Percentiles rank a stretch among this genome's conserved stretches.
Conservation (phyloP, 2,329 filamentous ascomycete genomes). For the Aspergillus viridinutans region DNA sequence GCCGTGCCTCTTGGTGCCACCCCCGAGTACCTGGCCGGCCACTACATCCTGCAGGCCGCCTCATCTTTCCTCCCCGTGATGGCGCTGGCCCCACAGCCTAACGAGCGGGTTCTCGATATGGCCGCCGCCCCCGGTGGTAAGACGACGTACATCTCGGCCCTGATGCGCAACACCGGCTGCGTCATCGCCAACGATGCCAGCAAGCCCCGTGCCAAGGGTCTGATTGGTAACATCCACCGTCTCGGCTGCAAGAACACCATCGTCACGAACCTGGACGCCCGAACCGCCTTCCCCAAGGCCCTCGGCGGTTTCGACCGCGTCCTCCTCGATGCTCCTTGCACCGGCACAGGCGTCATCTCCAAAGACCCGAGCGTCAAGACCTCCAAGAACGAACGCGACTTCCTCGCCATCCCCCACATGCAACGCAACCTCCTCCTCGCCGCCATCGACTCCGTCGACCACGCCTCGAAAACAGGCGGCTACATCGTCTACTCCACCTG, state of each 20-base stretch:
- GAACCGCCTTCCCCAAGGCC: conserved; percentile 80
- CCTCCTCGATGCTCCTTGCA: conserved; percentile 90
- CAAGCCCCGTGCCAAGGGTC: conserved; percentile 87
- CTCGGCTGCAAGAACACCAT: conserved; percentile 90
- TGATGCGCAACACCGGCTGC: conserved; percentile 96
- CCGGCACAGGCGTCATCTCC: conserved; percentile 92
- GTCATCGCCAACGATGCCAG: conserved; percentile 96
- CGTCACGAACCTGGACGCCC: conserved; percentile 91
- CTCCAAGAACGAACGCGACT: conserved; percentile 94
- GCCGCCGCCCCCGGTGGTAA: conserved; percentile 94
- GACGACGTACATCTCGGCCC: conserved; percentile 89
- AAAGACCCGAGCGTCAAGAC: conserved; percentile 98
- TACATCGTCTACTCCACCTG: conserved; percentile 97
- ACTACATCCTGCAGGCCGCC: conserved; percentile 96
- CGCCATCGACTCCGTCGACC: conserved; percentile 92
- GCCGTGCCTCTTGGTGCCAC: conserved; percentile 86
- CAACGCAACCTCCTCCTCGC: conserved; percentile 92
- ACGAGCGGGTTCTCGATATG: conserved; percentile 91
- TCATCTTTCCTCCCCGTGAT: conserved; percentile 97
- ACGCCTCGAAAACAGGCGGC: conserved; percentile 84
- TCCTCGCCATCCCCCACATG: conserved; percentile 84
- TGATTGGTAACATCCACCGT: conserved; percentile 97
- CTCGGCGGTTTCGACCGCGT: conserved; percentile 96
- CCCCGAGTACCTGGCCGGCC: conserved; percentile 92
- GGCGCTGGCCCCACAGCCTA: conserved; percentile 89